A percentile compares a stretch with the other conserved stretches of the same genome.
phyloP scores from a whole-genome alignment of 345 rosid species.

The Hypericum perforatum region DNA sequence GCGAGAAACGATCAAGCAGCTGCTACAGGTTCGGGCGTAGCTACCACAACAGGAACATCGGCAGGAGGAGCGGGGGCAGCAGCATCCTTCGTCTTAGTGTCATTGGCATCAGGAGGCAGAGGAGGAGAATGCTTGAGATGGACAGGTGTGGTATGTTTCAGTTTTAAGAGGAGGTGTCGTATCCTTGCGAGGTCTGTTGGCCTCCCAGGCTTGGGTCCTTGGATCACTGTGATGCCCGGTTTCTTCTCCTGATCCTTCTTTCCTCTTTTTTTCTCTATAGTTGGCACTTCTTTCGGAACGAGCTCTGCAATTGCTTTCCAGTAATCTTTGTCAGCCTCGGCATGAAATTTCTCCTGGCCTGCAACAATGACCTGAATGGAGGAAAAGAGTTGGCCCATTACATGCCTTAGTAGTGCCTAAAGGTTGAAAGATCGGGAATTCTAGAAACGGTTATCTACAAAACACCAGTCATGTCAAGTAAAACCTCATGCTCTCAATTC shows the following conservation, averaged over 20 bases:
- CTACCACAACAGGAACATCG: slow-evolving; percentile 12
- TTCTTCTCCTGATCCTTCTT: slow-evolving; percentile 67
- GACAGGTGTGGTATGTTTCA: slow-evolving; percentile 60
- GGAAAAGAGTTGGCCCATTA: background rate
- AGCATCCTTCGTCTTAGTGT: slow-evolving; percentile 6
- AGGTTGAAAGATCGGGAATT: background rate
- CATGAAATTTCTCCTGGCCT: slow-evolving; percentile 48
- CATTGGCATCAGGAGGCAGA: slow-evolving; percentile 32
- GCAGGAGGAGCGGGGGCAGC: slow-evolving; percentile 9
- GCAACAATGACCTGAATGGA: slow-evolving; percentile 36
- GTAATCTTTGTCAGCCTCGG: slow-evolving; percentile 56
- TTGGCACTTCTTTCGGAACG: slow-evolving; percentile 68
- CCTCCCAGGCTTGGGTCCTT: slow-evolving; percentile 76
- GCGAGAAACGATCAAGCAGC: slow-evolving; percentile 28
- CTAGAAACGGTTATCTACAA: background rate
- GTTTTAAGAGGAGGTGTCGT: slow-evolving; percentile 54
- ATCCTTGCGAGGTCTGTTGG: slow-evolving; percentile 71
- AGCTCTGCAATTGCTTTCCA: slow-evolving; percentile 83
- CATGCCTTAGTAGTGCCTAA: background rate
- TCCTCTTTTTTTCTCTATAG: slow-evolving; percentile 49
- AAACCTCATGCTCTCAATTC: too few species aligned
- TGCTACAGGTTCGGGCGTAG: slow-evolving; percentile 31
- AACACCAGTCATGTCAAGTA: background rate
- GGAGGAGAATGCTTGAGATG: slow-evolving; percentile 52
- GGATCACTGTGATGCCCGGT: slow-evolving; percentile 43